Base-by-base conservation (phyloP, 1,284 basidiomycete genomes). In the Rhodotorula sp. region DNA sequence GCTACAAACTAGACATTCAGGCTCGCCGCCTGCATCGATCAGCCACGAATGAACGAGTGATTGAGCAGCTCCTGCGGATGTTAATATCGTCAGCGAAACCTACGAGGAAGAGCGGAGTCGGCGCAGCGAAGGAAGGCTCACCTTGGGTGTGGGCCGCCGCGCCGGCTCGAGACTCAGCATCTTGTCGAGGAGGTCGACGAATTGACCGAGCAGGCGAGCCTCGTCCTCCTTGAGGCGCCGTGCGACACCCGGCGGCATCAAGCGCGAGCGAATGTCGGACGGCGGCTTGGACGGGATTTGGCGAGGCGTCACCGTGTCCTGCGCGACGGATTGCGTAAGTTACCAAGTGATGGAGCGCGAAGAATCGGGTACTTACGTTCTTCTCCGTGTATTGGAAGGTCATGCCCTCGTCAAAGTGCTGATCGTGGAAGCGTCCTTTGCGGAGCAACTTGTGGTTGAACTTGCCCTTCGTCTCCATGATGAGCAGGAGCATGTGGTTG, bases 401-500 rank as follows among this genome's bases (percentile, higher is more conserved):
- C 59, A 90, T 88, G 82, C 89, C 87, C 68, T 96, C 94, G 79
- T 99, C 94, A 76, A 99, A 99, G 79, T 95, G 96, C 77, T 91
- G 83, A 58, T 90, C 87, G 3, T 91, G 91, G 80, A 98, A 97
- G 77, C 90, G 88, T 2, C 91, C 90, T 79, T 91, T 94, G 81
- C 95, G 95, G 79, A 98, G 89, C 86, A 94, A 88, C 81, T 94
- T 94, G 75, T 87, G 85, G 75, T 93, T 94, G 81, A 99, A 91
- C 59, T 93, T 87, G 46, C 96, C 95, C 79, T 92, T 94, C 53
- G 96, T 84, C 81, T 98, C 94, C 92, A 94, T 94, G 64, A 94
- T 94, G 70, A 93, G 87, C 69, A 94, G 84, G 20, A 99, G 84
- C 95, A 99, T 98, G 77, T 99, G 94, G 79, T 98, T 98, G 83